A percentile compares a stretch with the other conserved stretches of the same genome.
phyloP scores from a whole-genome alignment of 768 basidiomycete genomes.

The Pleurotus cornucopiae region DNA sequence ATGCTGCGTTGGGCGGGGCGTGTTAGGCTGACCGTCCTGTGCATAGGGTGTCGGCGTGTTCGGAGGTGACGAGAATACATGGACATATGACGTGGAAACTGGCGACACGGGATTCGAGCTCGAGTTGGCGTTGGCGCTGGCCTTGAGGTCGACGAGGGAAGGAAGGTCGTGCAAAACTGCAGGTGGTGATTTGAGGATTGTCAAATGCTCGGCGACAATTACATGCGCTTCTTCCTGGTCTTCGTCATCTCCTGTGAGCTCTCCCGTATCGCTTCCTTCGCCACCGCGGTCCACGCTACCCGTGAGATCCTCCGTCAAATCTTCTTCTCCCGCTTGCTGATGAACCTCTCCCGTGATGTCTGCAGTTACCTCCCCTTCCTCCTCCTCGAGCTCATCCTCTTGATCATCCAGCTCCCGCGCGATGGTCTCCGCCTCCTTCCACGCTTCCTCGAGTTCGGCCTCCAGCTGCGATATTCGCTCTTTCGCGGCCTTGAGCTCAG shows the following conservation, averaged over 20 bases:
- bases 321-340: background rate
- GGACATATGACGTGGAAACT: too few species aligned
- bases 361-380: too few species aligned
- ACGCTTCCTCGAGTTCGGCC: slow-evolving; percentile 75
- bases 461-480: slow-evolving; percentile 51
- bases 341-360: too few species aligned
- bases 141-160: background rate
- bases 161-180: slow-evolving; percentile 1
- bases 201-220: slow-evolving; percentile 41
- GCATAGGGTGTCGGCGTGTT: too few species aligned
- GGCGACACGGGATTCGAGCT: too few species aligned
- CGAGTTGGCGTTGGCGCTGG: background rate
- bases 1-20: too few species aligned
- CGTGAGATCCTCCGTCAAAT: background rate
- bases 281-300: background rate
- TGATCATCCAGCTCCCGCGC: slow-evolving; percentile 69
- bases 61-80: too few species aligned
- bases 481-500: slow-evolving; percentile 48
- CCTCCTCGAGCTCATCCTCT: slow-evolving; percentile 21
- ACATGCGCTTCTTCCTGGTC: slow-evolving; percentile 34
- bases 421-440: slow-evolving; percentile 72
- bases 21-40: too few species aligned
- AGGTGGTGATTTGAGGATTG: slow-evolving; percentile 23
- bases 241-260: background rate
- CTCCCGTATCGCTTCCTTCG: slow-evolving; percentile 13